Percentiles rank a stretch among this genome's conserved stretches.
Conservation (phyloP, 768 basidiomycete genomes). For the Crassisporium funariophilum region DNA sequence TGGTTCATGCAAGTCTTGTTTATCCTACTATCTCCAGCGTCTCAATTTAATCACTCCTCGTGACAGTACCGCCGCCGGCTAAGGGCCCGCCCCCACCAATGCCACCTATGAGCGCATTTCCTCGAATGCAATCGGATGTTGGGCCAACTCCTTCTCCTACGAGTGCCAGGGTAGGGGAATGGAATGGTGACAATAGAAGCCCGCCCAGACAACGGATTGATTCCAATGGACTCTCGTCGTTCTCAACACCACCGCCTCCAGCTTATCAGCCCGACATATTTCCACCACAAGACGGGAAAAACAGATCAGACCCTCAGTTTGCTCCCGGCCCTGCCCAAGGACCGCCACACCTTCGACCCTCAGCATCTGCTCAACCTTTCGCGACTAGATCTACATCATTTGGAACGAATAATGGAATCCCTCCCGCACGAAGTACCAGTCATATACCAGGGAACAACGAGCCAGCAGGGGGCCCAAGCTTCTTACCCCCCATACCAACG, state of each 20-base stretch:
- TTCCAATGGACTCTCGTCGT: too few species aligned
- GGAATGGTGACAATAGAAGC: slow-evolving; percentile 12
- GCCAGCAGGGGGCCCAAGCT: slow-evolving; percentile 24
- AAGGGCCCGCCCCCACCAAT: slow-evolving; percentile 72
- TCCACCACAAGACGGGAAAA: slow-evolving; percentile 11
- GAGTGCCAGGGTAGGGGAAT: slow-evolving; percentile 6
- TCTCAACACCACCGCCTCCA: slow-evolving; percentile 18
- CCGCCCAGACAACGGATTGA: slow-evolving; percentile 14
- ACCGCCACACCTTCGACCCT: slow-evolving; percentile 20
- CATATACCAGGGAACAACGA: slow-evolving; percentile 24
- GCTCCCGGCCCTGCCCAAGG: slow-evolving; percentile 10
- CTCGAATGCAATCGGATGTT: slow-evolving; percentile 23
- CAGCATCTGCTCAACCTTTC: slow-evolving; percentile 36
- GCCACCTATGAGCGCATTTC: slow-evolving; percentile 44
- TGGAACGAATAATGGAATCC: slow-evolving; percentile 35
- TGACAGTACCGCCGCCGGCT: slow-evolving; percentile 57
- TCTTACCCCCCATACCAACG: slow-evolving; percentile 21
- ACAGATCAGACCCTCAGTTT: slow-evolving; percentile 8
- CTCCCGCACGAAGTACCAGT: slow-evolving; percentile 42
- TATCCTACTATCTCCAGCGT: not conserved
- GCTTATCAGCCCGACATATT: slow-evolving; percentile 20
- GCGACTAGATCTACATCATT: slow-evolving; percentile 26
- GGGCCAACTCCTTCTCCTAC: slow-evolving; percentile 3
- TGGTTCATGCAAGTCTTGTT: slow-evolving; percentile 55
- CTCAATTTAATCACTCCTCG: slow-evolving; percentile 4